Percentiles rank a stretch among this genome's conserved stretches.
phyloP scores from a whole-genome alignment of 495 filamentous ascomycete genomes.

The Trichodelitschia bisporula region DNA sequence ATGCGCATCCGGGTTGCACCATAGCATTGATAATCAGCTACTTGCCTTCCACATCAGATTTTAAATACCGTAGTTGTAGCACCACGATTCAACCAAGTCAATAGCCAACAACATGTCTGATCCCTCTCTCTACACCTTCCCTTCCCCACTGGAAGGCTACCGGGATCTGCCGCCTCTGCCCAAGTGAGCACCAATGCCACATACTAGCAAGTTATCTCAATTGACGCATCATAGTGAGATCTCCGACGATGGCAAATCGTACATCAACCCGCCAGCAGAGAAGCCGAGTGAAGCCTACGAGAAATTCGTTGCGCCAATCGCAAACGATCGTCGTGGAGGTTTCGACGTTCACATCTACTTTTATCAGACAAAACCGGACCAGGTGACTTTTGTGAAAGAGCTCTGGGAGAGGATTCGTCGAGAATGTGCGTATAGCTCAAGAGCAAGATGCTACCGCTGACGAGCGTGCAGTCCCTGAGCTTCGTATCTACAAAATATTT shows the following conservation, averaged over 20 bases:
- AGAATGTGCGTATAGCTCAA: slow-evolving; percentile 48
- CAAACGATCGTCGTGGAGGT: slow-evolving; percentile 17
- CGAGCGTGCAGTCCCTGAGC: slow-evolving; percentile 51
- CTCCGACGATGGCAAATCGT: slow-evolving; percentile 15
- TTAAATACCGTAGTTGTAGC: background rate
- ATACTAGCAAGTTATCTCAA: slow-evolving; percentile 1
- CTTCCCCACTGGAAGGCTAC: slow-evolving; percentile 10
- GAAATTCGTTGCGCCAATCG: slow-evolving; percentile 12
- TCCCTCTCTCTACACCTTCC: slow-evolving; percentile 9
- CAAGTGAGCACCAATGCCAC: slow-evolving; percentile 4
- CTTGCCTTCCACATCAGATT: background rate
- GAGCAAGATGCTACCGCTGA: no score
- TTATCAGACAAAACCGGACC: slow-evolving; percentile 28
- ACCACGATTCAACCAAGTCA: no score
- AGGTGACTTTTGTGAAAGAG: slow-evolving; percentile 38
- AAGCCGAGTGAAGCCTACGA: slow-evolving; percentile 12
- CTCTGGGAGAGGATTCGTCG: slow-evolving; percentile 56
- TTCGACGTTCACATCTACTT: slow-evolving; percentile 67
- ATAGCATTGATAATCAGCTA: background rate
- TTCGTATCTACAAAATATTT: slow-evolving; percentile 58
- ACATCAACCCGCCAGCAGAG: slow-evolving; percentile 12
- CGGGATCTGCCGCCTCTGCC: slow-evolving; percentile 7
- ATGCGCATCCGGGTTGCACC: no score
- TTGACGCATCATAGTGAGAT: slow-evolving; percentile 8
- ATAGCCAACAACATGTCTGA: slow-evolving; percentile 12